Evolutionary conservation across 306 rosid genomes (phyloP).

Genomic region (Sophora flavescens): DNA sequence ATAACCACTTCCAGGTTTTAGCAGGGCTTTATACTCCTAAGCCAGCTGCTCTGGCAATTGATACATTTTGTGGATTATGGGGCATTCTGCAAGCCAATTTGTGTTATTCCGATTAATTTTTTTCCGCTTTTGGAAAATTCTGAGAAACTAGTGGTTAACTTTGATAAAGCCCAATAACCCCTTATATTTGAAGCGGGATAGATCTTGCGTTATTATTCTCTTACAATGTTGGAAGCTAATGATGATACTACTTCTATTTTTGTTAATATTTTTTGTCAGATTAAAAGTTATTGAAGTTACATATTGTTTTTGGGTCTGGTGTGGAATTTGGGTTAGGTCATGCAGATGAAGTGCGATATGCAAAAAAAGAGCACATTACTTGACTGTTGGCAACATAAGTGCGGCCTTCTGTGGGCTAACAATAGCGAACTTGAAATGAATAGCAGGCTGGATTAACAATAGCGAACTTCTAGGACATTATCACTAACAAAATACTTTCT

Average conservation of each 20-base stretch:
- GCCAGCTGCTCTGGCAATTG: constrained; percentile 54
- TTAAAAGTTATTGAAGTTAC: neutral
- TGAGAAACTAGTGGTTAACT: constrained; percentile 60
- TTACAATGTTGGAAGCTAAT: constrained; percentile 50
- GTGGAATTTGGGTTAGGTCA: neutral
- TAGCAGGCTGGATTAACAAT: too few species aligned
- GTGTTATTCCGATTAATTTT: constrained; percentile 46
- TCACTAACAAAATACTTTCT: too few species aligned
- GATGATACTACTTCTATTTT: constrained; percentile 41
- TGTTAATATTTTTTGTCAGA: neutral
- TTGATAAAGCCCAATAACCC: constrained; percentile 67
- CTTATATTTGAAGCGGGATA: constrained; percentile 66
- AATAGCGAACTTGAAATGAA: too few species aligned
- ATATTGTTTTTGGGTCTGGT: neutral
- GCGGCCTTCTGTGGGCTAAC: neutral
- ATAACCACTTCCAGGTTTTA: constrained; percentile 41
- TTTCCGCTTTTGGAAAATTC: constrained; percentile 41
- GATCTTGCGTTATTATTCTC: constrained; percentile 50
- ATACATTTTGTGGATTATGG: constrained; percentile 50
- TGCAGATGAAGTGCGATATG: neutral
- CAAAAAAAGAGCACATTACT: neutral
- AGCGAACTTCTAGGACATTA: too few species aligned
- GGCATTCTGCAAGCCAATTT: constrained; percentile 57
- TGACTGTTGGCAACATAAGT: neutral
- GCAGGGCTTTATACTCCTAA: constrained; percentile 47